phyloP scores from a whole-genome alignment of 768 basidiomycete genomes.

The Lentinula edodes region DNA sequence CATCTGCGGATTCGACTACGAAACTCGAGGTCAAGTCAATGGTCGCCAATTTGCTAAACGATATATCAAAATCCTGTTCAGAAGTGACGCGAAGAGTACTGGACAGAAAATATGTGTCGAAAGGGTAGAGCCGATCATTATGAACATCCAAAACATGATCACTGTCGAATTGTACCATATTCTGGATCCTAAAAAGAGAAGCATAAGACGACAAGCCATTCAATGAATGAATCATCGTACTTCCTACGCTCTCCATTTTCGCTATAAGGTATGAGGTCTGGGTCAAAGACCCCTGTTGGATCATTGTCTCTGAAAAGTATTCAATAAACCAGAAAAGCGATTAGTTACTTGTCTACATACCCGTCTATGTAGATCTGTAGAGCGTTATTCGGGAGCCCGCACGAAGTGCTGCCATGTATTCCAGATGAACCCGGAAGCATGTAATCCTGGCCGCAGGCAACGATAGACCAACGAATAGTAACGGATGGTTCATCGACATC shows the following conservation, averaged over 20 bases:
- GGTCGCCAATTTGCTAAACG: slow-evolving; percentile 38
- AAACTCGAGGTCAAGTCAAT: slow-evolving; percentile 44
- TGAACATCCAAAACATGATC: slow-evolving; percentile 53
- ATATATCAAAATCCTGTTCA: slow-evolving; percentile 27
- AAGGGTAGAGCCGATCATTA: slow-evolving; percentile 48
- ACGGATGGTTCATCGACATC: slow-evolving; percentile 55
- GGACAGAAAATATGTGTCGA: slow-evolving; percentile 47
- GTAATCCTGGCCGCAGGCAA: slow-evolving; percentile 42
- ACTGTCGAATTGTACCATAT: slow-evolving; percentile 51
- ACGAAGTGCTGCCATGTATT: slow-evolving; percentile 35
- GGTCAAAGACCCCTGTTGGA: slow-evolving; percentile 39
- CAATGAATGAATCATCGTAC: slow-evolving; percentile 20
- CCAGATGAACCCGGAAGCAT: slow-evolving; percentile 42
- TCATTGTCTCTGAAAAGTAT: slow-evolving; percentile 21
- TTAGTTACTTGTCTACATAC: slow-evolving; percentile 21
- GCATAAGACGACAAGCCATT: neutral
- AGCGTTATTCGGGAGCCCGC: slow-evolving; percentile 40
- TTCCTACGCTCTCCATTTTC: slow-evolving; percentile 35
- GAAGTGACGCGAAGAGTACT: slow-evolving; percentile 40
- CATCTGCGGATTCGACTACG: slow-evolving; percentile 32
- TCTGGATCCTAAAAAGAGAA: slow-evolving; percentile 36
- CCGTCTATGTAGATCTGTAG: slow-evolving; percentile 45
- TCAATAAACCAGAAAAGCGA: neutral
- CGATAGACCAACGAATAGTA: slow-evolving; percentile 50
- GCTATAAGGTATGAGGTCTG: slow-evolving; percentile 37